Conservation (phyloP, 495 filamentous ascomycete genomes). For the Penicillium mononematosum region DNA sequence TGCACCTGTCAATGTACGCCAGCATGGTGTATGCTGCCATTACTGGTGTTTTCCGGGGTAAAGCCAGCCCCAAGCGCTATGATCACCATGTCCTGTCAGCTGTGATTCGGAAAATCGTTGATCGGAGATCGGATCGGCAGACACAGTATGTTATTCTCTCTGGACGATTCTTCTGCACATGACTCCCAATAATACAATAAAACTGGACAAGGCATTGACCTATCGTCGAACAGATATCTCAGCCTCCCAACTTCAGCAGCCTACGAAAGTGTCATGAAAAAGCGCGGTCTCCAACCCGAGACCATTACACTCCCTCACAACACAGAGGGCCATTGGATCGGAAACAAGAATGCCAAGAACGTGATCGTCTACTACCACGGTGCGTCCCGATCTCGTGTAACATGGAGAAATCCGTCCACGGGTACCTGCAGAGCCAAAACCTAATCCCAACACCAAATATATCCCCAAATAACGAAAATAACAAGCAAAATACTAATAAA, state of each 20-base stretch:
- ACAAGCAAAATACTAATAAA: neutral
- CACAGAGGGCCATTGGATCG: conserved; percentile 59
- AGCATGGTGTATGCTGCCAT: conserved; percentile 31
- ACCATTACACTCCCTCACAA: conserved; percentile 49
- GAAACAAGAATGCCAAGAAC: conserved; percentile 53
- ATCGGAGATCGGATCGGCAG: conserved; percentile 29
- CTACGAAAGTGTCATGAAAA: conserved; percentile 48
- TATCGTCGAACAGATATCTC: conserved; percentile 27
- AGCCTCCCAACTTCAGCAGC: conserved; percentile 38
- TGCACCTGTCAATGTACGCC: conserved; percentile 21
- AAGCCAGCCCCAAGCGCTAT: conserved; percentile 33
- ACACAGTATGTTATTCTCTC: conserved; percentile 32
- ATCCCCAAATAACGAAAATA: neutral
- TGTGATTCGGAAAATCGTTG: conserved; percentile 25
- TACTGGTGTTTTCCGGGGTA: conserved; percentile 40
- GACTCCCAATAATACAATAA: neutral
- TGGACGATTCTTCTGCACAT: neutral
- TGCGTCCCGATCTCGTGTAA: conserved; percentile 22
- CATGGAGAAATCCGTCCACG: neutral
- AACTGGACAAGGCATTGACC: neutral
- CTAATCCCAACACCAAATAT: neutral
- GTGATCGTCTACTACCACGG: conserved; percentile 61
- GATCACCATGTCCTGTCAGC: conserved; percentile 35
- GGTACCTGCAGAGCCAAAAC: neutral
- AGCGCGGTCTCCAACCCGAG: conserved; percentile 46